A percentile compares a stretch with the other conserved stretches of the same genome.
phyloP scores from a whole-genome alignment of 306 rosid species.

The Lathyrus aphaca region DNA sequence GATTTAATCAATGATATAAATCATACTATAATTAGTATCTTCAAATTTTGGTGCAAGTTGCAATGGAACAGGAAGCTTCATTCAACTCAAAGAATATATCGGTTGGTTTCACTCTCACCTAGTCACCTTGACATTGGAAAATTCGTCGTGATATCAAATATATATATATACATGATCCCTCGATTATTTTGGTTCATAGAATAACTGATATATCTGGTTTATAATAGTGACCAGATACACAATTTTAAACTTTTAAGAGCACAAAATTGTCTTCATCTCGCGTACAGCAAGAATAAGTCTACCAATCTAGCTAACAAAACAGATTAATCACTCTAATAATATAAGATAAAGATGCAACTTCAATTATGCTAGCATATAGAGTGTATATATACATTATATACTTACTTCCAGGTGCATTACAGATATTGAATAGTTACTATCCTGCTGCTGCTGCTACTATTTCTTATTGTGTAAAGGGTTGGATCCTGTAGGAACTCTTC shows the following conservation, averaged over 20 bases:
- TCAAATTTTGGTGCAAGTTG: slow-evolving; percentile 1
- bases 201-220: too few species aligned
- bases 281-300: slow-evolving; percentile 42
- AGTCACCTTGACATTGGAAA: too few species aligned
- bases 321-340: slow-evolving; percentile 11
- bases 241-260: slow-evolving; percentile 8
- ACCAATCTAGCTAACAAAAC: slow-evolving; percentile 33
- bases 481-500: slow-evolving; percentile 85
- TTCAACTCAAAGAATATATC: background rate
- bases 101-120: too few species aligned
- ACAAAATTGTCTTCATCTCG: slow-evolving; percentile 29
- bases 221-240: background rate
- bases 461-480: slow-evolving; percentile 87
- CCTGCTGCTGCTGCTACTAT: slow-evolving; percentile 33
- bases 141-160: too few species aligned
- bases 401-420: slow-evolving; percentile 9
- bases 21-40: slow-evolving; percentile 3
- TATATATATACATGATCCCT: too few species aligned
- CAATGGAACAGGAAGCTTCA: slow-evolving; percentile 41
- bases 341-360: slow-evolving; percentile 30
- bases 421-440: slow-evolving; percentile 4
- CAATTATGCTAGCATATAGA: slow-evolving; percentile 12
- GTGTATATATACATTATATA: background rate
- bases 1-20: background rate
- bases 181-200: too few species aligned